Evolutionary conservation across 306 rosid genomes (phyloP), one percentile per base, ranked within the genome.

Genomic region (Quercus bicolor): DNA sequence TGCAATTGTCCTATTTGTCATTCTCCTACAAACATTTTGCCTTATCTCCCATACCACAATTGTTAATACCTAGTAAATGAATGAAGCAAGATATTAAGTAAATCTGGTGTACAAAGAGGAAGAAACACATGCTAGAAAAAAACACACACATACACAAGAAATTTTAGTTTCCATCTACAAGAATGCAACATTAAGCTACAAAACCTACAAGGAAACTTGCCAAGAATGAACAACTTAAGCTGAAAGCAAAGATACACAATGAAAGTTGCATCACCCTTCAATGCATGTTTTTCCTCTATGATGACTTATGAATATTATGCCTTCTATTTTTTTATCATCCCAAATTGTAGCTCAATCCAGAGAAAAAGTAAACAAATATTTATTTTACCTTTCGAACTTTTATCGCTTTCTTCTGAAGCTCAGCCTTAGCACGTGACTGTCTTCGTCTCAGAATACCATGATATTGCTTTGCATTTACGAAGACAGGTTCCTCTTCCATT

Each of bases 401-500:
- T 11, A 85, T 83, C 37, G 73, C 88, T 83, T 89, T 94, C 87
- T 86, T 94, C 84, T 89, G 89, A 34, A 90, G 89, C 84, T 94
- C 96, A 23, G 96, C 92, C 82, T 94, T 94, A 26, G 98, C 96
- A 52, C 98, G 98, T 7, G 97, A 90, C 77, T 90, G 96, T 79
- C 98, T 87, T 80, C 98, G 85, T 78, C 98, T 84, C 82, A 94
- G 78, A 79, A 94, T 91, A 60, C 98, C 98, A 86, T 94, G 93
- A 83, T 94, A 94, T 81, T 94, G 98, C 85, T 94, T 94, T 54
- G 98, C 97, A 79, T 94, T 94, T 45, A 94, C 98, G 81, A 89
- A 90, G 66, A 94, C 98, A 78, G 98, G 97, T 78, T 89, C 98
- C 76, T 90, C 97, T 86, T 90, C 96, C 93, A 90, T 90, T 73